Base-by-base conservation (phyloP, 805 yeast species). In the Wickerhamiella shivajii region DNA sequence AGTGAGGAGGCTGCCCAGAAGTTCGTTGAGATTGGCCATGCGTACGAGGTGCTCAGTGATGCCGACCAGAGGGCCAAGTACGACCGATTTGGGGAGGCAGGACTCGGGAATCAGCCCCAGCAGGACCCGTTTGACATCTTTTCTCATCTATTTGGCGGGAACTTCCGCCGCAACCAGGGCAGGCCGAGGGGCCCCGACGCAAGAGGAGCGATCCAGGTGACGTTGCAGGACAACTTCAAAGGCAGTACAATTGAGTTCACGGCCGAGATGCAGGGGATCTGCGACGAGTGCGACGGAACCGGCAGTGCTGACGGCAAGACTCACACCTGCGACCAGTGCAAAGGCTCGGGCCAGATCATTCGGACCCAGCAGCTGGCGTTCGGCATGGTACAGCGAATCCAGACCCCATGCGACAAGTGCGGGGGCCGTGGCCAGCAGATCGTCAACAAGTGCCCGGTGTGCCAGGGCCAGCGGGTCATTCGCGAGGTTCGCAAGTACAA, bases 1-100 rank as follows among this genome's bases (percentile, higher is more conserved):
- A 70, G 76, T 45, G 83, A 80, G 6, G 77, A 68, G 18, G 93
- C 96, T 1, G 84, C 80, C 43, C 75, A 77, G 31, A 75, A 70
- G 56, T 90, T 85, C 53, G 75, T 90, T 32, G 93, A 84, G 55
- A 69, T 90, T 18, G 93, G 93, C 11, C 93, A 78, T 49, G 97
- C 97, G 0, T 87, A 87, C 53, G 95, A 84, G 36, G 78, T 83
- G 9, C 64, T 84, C 40, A 67, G 71, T 43, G 81, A 83, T 51
- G 52, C 66, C 4, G 80, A 78, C 37, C 78, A 79, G 55, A 67
- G 77, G 39, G 47, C 61, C 18, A 62, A 71, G 9, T 85, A 74
- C 53, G 93, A 85, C 53, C 61, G 63, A 30, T 78, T 62, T 47
- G 98, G 98, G 19, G 72, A 69, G 39, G 87, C 75, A 28, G 90